These are phyloP conservation scores for Pseudonitzschia multiseries DNA, from an alignment of 108 stramenopile genomes.

Conservation along the genomic window DNA sequence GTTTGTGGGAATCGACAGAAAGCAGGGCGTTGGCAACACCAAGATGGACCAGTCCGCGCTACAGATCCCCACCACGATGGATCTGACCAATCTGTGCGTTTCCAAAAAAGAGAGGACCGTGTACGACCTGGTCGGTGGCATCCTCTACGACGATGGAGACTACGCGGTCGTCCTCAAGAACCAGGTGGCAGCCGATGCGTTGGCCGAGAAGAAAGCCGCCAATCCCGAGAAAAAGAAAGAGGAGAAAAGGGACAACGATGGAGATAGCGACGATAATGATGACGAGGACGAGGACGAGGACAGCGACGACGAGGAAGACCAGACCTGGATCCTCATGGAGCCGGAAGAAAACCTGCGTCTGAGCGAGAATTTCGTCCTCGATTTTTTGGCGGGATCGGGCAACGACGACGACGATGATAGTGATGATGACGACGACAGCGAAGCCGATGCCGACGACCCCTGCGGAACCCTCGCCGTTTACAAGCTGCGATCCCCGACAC, in stretches of 20 bases:
- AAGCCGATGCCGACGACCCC: neutral
- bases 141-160: conserved; percentile 37
- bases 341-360: conserved; percentile 39
- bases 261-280: neutral
- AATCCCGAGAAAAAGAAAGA: neutral
- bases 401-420: conserved; percentile 13
- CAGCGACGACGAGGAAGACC: conserved; percentile 32
- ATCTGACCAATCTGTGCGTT: conserved; percentile 28
- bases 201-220: neutral
- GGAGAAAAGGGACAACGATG: neutral
- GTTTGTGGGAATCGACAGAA: conserved; percentile 30
- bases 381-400: conserved; percentile 36
- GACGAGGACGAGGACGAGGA: neutral
- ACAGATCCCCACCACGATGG: conserved; percentile 16
- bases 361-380: conserved; percentile 27
- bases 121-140: conserved; percentile 34
- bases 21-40: neutral
- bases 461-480: conserved; percentile 33
- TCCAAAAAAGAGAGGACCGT: neutral
- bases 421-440: neutral
- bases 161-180: conserved; percentile 33
- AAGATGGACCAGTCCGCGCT: conserved; percentile 19
- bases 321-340: conserved; percentile 36
- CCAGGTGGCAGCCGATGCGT: neutral
- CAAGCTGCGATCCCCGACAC: neutral